Evolutionary conservation across 352 stramenopile genomes (phyloP), one percentile per base, ranked within the genome.

Genomic region (Labyrinthula sp.): DNA sequence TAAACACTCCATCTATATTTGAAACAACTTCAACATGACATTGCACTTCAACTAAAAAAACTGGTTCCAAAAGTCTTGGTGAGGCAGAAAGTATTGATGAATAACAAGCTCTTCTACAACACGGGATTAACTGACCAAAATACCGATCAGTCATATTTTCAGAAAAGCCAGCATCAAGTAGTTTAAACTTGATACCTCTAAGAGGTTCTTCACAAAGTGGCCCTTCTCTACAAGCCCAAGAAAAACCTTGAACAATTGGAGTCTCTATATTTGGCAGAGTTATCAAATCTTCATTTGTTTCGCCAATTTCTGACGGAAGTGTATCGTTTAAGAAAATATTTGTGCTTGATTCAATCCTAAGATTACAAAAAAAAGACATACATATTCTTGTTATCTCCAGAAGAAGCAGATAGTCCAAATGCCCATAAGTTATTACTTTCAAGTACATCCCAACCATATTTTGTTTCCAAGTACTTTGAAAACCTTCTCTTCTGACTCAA

Each of bases 401-500:
- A n/a, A n/a, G n/a, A n/a, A n/a, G 49, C 73, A 33, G 86, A 76
- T 1, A 89, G 86, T 18, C 91, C 91, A 72, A 98, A 98, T 2
- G 88, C 89, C 91, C 89, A 99, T 12, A 99, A 73, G 2, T 78
- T 94, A 7, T 88, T 74, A 35, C 87, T 84, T 12, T 85, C 87
- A 12, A 98, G 64, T n/a, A 94, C 73, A 64, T 99, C 91, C 89
- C 89, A 99, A 45, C 90, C 83, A 71, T 95, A 98, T n/a, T n/a
- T n/a, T n/a, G n/a, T n/a, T n/a, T n/a, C n/a, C n/a, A n/a, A n/a
- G 59, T 93, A 20, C 17, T 15, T 17, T 1, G 25, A n/a, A 15
- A 60, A 22, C 14, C 26, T 28, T 28, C 61, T 10, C 15, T 27
- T 9, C 3, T 34, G 52, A 68, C 64, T 67, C 1, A 92, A 50